These are phyloP conservation scores for Helicostylum pulchrum DNA, from an alignment of 192 early-diverging fungal genomes.

Conservation along the genomic window DNA sequence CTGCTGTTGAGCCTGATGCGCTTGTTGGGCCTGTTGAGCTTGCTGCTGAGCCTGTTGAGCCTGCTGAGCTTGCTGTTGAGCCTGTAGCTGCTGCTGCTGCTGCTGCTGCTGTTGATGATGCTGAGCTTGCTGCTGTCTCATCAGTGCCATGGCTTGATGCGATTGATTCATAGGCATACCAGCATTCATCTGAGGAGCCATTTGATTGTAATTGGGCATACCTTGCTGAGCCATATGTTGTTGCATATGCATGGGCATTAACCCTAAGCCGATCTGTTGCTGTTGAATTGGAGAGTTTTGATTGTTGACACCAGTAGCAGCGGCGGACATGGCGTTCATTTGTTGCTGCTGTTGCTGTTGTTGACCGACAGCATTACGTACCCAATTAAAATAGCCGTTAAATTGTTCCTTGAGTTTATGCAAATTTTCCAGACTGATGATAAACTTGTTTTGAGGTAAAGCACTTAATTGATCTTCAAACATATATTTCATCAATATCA, in stretches of 20 bases:
- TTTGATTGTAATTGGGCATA: not conserved
- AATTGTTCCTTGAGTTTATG: conserved; percentile 47
- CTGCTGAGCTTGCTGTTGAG: conserved; percentile 14
- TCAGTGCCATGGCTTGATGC: not conserved
- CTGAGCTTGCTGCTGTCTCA: conserved; percentile 4
- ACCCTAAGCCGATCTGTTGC: conserved; percentile 7
- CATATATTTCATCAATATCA: conserved; percentile 56
- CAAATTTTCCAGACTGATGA: conserved; percentile 43
- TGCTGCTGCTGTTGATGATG: conserved; percentile 19
- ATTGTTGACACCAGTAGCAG: not conserved
- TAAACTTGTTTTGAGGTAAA: conserved; percentile 43
- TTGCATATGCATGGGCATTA: conserved; percentile 7
- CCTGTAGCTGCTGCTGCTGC: conserved; percentile 21
- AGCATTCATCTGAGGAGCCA: conserved; percentile 1
- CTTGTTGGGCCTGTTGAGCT: conserved; percentile 6
- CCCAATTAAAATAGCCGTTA: conserved; percentile 44
- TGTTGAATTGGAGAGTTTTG: not conserved
- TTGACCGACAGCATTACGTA: conserved; percentile 31
- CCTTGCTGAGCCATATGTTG: conserved; percentile 13
- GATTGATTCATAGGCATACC: conserved; percentile 7
- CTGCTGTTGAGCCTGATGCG: conserved; percentile 6
- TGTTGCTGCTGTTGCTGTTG: conserved; percentile 21
- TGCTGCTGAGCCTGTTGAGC: conserved; percentile 5
- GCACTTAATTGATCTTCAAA: conserved; percentile 48
- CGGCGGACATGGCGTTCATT: conserved; percentile 12